These are phyloP conservation scores for Intubia oerlemansii DNA, from an alignment of 2,329 filamentous ascomycete genomes.

Conservation along the genomic window DNA sequence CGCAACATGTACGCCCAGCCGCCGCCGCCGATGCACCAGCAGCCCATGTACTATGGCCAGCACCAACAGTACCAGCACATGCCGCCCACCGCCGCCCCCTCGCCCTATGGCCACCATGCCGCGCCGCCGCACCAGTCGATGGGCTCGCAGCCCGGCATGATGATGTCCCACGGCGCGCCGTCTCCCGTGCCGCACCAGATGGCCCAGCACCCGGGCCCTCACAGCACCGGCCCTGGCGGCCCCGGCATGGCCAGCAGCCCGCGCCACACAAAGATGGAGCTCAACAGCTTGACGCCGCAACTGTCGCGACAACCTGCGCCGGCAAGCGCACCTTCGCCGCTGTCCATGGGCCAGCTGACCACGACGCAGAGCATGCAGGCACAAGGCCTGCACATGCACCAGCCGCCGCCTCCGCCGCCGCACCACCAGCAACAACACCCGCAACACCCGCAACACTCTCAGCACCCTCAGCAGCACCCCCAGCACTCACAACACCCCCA, in stretches of 20 bases:
- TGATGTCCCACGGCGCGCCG: slow-evolving; percentile 36
- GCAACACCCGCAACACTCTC: slow-evolving; percentile 6
- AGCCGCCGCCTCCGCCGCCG: slow-evolving; percentile 1
- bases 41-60: slow-evolving; percentile 55
- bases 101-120: slow-evolving; percentile 38
- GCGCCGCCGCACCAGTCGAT: slow-evolving; percentile 34
- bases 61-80: slow-evolving; percentile 45
- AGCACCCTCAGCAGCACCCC: slow-evolving; percentile 11
- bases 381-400: slow-evolving; percentile 15
- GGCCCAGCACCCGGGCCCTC: slow-evolving; percentile 35
- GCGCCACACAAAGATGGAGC: slow-evolving; percentile 38
- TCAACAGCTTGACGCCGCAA: slow-evolving; percentile 33
- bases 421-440: slow-evolving; percentile 5
- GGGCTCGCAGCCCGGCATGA: slow-evolving; percentile 42
- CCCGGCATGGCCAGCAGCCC: slow-evolving; percentile 38
- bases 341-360: slow-evolving; percentile 8
- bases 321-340: slow-evolving; percentile 5
- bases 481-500: slow-evolving; percentile 2
- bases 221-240: slow-evolving; percentile 29
- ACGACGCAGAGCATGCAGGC: slow-evolving; percentile 14
- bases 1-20: slow-evolving; percentile 69
- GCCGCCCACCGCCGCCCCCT: slow-evolving; percentile 36
- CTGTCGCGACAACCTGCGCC: slow-evolving; percentile 33
- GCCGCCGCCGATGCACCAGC: slow-evolving; percentile 55
- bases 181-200: slow-evolving; percentile 30